Evolutionary conservation across 2,329 filamentous ascomycete genomes (phyloP), one percentile per base, ranked within the genome.

Genomic region (Penicillium sp.): DNA sequence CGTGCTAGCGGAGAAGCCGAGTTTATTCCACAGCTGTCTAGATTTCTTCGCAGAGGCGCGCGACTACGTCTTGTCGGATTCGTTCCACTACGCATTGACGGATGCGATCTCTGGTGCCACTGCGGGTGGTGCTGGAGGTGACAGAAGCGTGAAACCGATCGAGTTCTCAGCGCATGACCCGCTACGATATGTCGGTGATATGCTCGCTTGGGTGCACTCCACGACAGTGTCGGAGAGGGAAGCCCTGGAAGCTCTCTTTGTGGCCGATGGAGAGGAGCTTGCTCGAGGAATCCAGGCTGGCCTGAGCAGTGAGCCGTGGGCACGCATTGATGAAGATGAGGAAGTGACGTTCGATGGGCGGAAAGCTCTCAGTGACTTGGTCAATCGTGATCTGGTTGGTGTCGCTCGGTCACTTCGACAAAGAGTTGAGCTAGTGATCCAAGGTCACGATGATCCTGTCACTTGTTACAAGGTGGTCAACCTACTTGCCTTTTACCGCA

Each of bases 181-280:
- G 1, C 72, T 97, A 26, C 83, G 93, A 18, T 97, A 97, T 66
- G 83, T 94, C 3, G 90, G 93, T 45, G 93, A 98, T 64, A 98
- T 98, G 90, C 78, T 98, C 11, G 93, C 93, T 4, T 98, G 93
- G 93, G 83, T 86, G 5, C 93, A 98, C 66, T 95, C 93, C 0
- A 87, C 90, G 3, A 85, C 91, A 0, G 93, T 98, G 1, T 94
- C 91, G 29, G 93, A 98, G 68, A 81, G 88, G 45, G 93, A 98
- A 68, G 90, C 90, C 0, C 76, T 98, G 5, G 91, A 97, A 66
- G 83, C 89, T 2, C 75, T 98, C 0, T 98, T 98, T 63, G 84
- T 96, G 37, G 85, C 86, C 0, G 90, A 96, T 53, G 90, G 88
- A 2, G 87, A 93, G 53, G 89, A 95, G 60, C 87, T 97, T 48